Evolutionary conservation across 768 basidiomycete species (phyloP).

Genomic region (Auricularia sp.): DNA sequence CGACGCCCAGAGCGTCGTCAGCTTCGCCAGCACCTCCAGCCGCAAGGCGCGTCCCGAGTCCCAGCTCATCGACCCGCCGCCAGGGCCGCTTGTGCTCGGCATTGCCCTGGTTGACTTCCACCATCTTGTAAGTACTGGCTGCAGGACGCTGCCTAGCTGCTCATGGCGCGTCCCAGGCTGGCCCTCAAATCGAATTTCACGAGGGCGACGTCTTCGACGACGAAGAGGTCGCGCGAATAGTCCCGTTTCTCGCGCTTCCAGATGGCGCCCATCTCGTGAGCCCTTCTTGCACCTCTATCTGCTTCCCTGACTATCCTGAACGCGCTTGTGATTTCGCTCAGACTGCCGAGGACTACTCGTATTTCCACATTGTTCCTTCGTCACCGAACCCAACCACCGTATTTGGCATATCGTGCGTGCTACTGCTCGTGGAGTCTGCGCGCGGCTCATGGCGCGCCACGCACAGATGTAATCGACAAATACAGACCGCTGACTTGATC

Average conservation of each 20-base stretch:
- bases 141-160: not conserved
- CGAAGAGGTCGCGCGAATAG: conserved; percentile 71
- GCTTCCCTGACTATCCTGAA: conserved; percentile 8
- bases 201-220: conserved; percentile 73
- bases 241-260: conserved; percentile 93
- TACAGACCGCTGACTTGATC: conserved; percentile 65
- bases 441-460: not conserved
- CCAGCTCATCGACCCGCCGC: conserved; percentile 50
- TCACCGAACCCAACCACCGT: conserved; percentile 66
- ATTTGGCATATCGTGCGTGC: conserved; percentile 93
- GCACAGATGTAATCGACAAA: conserved; percentile 86
- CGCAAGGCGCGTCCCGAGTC: conserved; percentile 72
- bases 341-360: conserved; percentile 85
- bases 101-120: conserved; percentile 94
- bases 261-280: conserved; percentile 92
- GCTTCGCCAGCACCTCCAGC: conserved; percentile 24
- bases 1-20: conserved; percentile 47
- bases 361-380: conserved; percentile 82
- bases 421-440: no score
- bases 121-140: conserved; percentile 56
- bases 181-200: conserved; percentile 82
- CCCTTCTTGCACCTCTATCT: conserved; percentile 8
- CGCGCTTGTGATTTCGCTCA: conserved; percentile 10
- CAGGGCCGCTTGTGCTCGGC: conserved; percentile 64
- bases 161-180: conserved; percentile 46